Base-by-base conservation (phyloP, 352 stramenopile genomes). In the Globisporangium polare region DNA sequence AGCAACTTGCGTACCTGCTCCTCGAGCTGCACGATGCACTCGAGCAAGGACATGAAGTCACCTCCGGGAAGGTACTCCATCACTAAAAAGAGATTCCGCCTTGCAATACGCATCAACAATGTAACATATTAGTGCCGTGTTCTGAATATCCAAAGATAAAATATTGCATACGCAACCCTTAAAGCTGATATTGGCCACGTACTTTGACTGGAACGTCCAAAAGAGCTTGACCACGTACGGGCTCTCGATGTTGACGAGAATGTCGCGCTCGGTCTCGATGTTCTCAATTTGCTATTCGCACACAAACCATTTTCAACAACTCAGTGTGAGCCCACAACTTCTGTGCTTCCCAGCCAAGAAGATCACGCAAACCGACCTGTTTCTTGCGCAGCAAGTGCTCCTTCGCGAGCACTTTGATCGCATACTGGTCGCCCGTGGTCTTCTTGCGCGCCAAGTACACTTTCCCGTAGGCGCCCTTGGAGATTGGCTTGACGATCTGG, bases 221-320 rank as follows among this genome's bases (percentile, higher is more conserved):
- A 94, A 96, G 5, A 97, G 67, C 66, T 95, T 96, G 20, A 97
- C 90, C 27, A 97, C 87, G 51, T 96, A 97, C 27, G 90, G 90
- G 55, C 89, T 95, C 57, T 95, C 71, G 10, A 96, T 86, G 55
- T 71, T 89, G 13, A 90, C 82, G 58, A 97, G 65, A 46, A 97
- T 94, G 60, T 96, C 89, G 43, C 85, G 80, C 63, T 97, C 90
- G 0, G 86, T 94, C 62, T 93, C 78, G 65, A 97, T 96, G 55
- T 92, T 84, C 43, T 84, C 69, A 54, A 95, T 81, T 77, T 95
- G 58, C 50, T 67, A 24, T 9, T 33, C 12, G 22, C 20, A 43
- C 3, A 42, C 12, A 39, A 61, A 53, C 24, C 13, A 12, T 39
- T 20, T 42, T n/a, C 37, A 42, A 18, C 12, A 45, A 20, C 39